These are phyloP conservation scores for Rhamnella rubrinervis DNA, from an alignment of 331 rosid species.

Conservation along the genomic window DNA sequence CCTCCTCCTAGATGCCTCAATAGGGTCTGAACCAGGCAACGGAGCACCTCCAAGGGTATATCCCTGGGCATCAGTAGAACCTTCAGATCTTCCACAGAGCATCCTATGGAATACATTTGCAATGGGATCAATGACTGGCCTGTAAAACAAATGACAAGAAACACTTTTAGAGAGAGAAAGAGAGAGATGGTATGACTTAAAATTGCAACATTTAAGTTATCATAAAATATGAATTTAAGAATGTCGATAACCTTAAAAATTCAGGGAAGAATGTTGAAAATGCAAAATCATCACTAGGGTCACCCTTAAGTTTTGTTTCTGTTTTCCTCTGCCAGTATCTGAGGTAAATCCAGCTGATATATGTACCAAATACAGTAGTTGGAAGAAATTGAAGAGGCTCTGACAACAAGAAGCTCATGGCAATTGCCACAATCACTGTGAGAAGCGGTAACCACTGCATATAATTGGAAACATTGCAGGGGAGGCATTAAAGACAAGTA, in stretches of 20 bases:
- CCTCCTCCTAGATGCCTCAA: conserved; percentile 95
- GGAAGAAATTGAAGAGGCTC: conserved; percentile 80
- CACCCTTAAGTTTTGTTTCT: conserved; percentile 83
- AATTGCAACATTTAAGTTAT: not conserved
- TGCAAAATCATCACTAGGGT: conserved; percentile 94
- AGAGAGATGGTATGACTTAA: not conserved
- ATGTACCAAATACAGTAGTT: conserved; percentile 73
- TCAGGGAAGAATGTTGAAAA: conserved; percentile 94
- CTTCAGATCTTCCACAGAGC: conserved; percentile 81
- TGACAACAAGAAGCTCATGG: conserved; percentile 58
- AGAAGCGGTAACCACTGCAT: conserved; percentile 89
- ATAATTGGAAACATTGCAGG: conserved; percentile 26
- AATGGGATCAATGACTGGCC: conserved; percentile 83
- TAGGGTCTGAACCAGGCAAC: conserved; percentile 89
- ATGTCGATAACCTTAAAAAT: conserved; percentile 47
- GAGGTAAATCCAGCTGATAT: conserved; percentile 94
- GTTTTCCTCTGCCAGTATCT: conserved; percentile 92
- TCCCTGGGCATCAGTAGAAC: conserved; percentile 46
- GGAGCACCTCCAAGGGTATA: conserved; percentile 51
- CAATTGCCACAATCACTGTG: conserved; percentile 48
- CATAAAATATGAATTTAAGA: not conserved
- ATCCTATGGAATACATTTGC: conserved; percentile 78
- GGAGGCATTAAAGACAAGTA: conserved; percentile 23
- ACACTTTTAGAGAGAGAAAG: conserved; percentile 18
- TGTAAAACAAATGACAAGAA: conserved; percentile 29